These are phyloP conservation scores for Penicillium corylophilum DNA, from an alignment of 2,329 filamentous ascomycete species.

Conservation along the genomic window DNA sequence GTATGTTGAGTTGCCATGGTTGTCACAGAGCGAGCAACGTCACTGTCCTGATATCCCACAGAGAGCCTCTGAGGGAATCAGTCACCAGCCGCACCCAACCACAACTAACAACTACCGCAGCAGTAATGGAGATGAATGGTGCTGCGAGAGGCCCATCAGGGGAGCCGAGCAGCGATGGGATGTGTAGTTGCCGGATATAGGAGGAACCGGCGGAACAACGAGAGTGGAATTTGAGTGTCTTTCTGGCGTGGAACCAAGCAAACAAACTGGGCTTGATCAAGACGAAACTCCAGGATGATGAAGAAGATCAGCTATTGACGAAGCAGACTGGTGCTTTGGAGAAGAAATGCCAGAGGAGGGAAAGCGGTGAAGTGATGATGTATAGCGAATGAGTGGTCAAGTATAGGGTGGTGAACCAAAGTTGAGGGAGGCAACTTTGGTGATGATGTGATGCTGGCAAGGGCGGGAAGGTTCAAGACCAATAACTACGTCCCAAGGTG, in stretches of 20 bases:
- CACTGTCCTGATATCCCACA: slow-evolving; percentile 17
- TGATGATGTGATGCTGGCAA: slow-evolving; percentile 32
- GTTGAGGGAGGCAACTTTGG: slow-evolving; percentile 12
- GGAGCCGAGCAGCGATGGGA: slow-evolving; percentile 14
- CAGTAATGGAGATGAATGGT: slow-evolving; percentile 24
- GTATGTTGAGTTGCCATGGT: slow-evolving; percentile 47
- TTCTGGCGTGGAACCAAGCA: slow-evolving; percentile 19
- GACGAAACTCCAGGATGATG: neutral
- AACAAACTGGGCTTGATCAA: slow-evolving; percentile 8
- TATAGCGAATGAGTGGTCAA: neutral
- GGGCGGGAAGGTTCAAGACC: slow-evolving; percentile 26
- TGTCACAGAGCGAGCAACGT: slow-evolving; percentile 27
- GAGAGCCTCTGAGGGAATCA: slow-evolving; percentile 9
- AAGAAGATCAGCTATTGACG: neutral
- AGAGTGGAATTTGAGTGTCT: slow-evolving; percentile 9
- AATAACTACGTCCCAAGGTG: slow-evolving; percentile 23
- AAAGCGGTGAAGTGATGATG: slow-evolving; percentile 10
- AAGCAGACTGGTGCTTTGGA: neutral
- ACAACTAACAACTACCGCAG: slow-evolving; percentile 42
- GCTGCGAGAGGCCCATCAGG: slow-evolving; percentile 37
- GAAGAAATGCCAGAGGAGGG: neutral
- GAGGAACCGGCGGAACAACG: slow-evolving; percentile 16
- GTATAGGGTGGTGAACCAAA: slow-evolving; percentile 3
- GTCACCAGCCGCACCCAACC: slow-evolving; percentile 27
- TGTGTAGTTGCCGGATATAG: slow-evolving; percentile 11